These are phyloP conservation scores for Spongiforma sp. DNA, from an alignment of 1,284 basidiomycete species.

Conservation along the genomic window DNA sequence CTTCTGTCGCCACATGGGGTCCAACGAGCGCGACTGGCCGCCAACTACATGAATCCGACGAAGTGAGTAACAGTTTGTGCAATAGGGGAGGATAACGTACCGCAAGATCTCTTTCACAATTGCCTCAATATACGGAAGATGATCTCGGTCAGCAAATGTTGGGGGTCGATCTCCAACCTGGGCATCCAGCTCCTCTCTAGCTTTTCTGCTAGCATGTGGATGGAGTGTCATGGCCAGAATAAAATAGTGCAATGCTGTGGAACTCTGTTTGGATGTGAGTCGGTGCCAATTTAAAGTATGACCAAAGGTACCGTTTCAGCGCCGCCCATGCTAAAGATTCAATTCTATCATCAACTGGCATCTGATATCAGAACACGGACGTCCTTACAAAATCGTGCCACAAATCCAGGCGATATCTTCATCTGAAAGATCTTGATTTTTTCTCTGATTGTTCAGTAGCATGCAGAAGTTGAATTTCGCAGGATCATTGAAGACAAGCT, in stretches of 20 bases:
- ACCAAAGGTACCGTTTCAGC: constrained; percentile 11
- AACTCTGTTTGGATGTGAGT: constrained; percentile 6
- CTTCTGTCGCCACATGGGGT: constrained; percentile 14
- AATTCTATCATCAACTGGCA: not conserved
- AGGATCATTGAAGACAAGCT: constrained; percentile 13
- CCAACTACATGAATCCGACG: constrained; percentile 8
- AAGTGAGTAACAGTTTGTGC: too few species aligned
- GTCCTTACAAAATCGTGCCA: constrained; percentile 12
- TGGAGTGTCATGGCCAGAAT: constrained; percentile 14
- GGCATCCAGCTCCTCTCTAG: too few species aligned
- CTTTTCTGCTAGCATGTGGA: not conserved
- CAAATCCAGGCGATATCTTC: too few species aligned
- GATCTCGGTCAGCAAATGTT: too few species aligned
- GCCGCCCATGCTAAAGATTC: constrained; percentile 1
- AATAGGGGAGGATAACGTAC: too few species aligned
- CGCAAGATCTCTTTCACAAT: too few species aligned
- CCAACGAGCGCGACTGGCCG: constrained; percentile 13
- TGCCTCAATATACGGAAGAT: too few species aligned
- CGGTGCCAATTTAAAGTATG: not conserved
- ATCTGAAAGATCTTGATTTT: constrained; percentile 6
- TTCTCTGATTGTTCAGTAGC: constrained; percentile 7
- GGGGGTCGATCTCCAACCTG: too few species aligned
- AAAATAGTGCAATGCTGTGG: constrained; percentile 12
- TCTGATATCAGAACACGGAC: not conserved
- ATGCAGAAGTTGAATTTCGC: not conserved